Conservation (phyloP, 2,329 filamentous ascomycete species). For the Colletotrichum endophyticum region DNA sequence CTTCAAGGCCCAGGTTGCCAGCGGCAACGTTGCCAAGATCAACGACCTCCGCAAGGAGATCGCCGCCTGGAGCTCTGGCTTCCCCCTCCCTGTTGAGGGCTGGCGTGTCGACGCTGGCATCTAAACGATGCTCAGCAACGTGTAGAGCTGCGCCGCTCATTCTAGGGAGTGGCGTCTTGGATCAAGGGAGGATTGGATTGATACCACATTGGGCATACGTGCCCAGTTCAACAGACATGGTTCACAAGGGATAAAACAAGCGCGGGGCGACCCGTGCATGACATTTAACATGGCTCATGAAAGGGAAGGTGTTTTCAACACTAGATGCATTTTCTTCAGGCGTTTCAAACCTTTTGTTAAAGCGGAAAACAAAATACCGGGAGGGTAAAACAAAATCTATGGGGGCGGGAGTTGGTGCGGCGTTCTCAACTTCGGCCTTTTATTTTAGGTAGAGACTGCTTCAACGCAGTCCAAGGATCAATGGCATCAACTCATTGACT, state of each 20-base stretch:
- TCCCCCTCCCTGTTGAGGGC: constrained; percentile 88
- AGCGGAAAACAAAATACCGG: constrained; percentile 14
- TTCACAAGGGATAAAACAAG: constrained; percentile 12
- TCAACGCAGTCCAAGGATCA: constrained; percentile 18
- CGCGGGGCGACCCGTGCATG: constrained; percentile 14
- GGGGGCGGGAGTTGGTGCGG: constrained; percentile 29
- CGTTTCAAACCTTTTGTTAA: constrained; percentile 31
- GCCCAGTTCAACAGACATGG: constrained; percentile 19
- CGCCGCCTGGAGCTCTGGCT: constrained; percentile 81
- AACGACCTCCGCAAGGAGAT: constrained; percentile 89
- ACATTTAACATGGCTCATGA: constrained; percentile 24
- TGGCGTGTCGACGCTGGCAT: constrained; percentile 67
- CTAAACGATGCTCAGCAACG: constrained; percentile 39
- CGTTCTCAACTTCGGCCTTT: constrained; percentile 25
- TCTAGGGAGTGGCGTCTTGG: background rate
- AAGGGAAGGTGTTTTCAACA: constrained; percentile 21
- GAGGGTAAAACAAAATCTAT: constrained; percentile 14
- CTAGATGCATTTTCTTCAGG: constrained; percentile 37
- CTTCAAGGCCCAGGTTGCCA: constrained; percentile 91
- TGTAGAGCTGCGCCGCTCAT: background rate
- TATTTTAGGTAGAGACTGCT: constrained; percentile 16
- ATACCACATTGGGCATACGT: constrained; percentile 8
- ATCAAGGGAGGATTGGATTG: background rate
- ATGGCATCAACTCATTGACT: constrained; percentile 17
- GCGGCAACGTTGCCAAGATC: constrained; percentile 81